Conservation (phyloP, 768 basidiomycete genomes). For the Leucocoprinus sp. region DNA sequence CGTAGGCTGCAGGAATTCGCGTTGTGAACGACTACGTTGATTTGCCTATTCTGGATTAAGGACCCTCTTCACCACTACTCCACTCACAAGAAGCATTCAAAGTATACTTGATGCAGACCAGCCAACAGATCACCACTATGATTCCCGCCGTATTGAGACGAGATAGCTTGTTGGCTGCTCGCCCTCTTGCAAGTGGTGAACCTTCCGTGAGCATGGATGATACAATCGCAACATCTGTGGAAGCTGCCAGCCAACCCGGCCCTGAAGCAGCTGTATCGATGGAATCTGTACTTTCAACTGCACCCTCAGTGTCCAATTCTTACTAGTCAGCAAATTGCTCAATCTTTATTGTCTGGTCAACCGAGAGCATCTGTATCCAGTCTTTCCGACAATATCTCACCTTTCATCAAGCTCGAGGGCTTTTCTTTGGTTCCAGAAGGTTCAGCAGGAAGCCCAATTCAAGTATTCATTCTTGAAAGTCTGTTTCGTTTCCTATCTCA, state of each 20-base stretch:
- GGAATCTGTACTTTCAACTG: slow-evolving; percentile 13
- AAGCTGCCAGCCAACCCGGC: slow-evolving; percentile 11
- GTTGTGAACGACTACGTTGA: background rate
- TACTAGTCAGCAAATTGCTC: slow-evolving; percentile 37
- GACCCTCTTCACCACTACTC: slow-evolving; percentile 63
- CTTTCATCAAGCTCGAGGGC: slow-evolving; percentile 30
- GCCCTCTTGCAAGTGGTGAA: slow-evolving; percentile 15
- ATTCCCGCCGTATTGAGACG: slow-evolving; percentile 60
- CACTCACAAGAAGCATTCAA: slow-evolving; percentile 67
- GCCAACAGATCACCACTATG: slow-evolving; percentile 48
- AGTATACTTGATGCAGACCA: slow-evolving; percentile 61
- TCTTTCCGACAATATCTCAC: slow-evolving; percentile 20
- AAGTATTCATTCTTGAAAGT: slow-evolving; percentile 81
- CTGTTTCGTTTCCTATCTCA: slow-evolving; percentile 22
- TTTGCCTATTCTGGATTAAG: slow-evolving; percentile 28
- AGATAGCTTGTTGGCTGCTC: slow-evolving; percentile 49
- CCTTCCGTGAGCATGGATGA: background rate
- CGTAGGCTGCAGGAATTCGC: slow-evolving; percentile 36
- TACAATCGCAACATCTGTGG: background rate
- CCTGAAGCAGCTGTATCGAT: slow-evolving; percentile 12
- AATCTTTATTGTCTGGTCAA: slow-evolving; percentile 35
- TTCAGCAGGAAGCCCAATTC: slow-evolving; percentile 49
- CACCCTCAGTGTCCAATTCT: slow-evolving; percentile 12
- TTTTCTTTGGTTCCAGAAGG: slow-evolving; percentile 21
- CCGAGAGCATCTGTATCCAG: slow-evolving; percentile 15